These are phyloP conservation scores for Thalassiosira hispida DNA, from an alignment of 352 stramenopile genomes.

Conservation along the genomic window DNA sequence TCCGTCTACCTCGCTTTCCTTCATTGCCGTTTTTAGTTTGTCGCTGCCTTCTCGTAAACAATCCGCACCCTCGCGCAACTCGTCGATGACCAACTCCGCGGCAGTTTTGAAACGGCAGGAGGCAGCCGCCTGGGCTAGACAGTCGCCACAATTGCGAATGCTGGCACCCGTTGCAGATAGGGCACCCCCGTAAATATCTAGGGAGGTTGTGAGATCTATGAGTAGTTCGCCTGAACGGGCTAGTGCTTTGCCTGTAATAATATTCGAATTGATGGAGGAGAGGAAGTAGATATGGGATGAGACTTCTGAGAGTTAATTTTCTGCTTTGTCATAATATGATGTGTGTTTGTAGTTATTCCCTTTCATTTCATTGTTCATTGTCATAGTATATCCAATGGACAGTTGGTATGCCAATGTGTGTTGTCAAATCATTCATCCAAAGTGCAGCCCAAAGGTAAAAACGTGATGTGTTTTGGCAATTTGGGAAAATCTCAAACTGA, in stretches of 20 bases:
- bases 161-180: conserved; percentile 62
- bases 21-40: conserved; percentile 53
- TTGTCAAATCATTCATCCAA: too few species aligned
- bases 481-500: neutral
- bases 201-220: conserved; percentile 61
- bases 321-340: too few species aligned
- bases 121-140: conserved; percentile 72
- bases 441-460: too few species aligned
- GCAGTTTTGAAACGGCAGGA: conserved; percentile 77
- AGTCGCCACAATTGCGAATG: conserved; percentile 75
- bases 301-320: too few species aligned
- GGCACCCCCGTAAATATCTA: conserved; percentile 70
- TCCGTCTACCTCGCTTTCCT: conserved; percentile 64
- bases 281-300: neutral
- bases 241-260: conserved; percentile 59
- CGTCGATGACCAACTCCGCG: conserved; percentile 72
- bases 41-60: conserved; percentile 59
- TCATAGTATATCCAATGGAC: too few species aligned
- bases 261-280: neutral
- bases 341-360: too few species aligned
- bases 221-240: conserved; percentile 73
- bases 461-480: neutral
- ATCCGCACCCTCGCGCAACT: conserved; percentile 70
- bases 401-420: too few species aligned
- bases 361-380: too few species aligned